Base-by-base conservation (phyloP, 331 rosid species). In the Rosa hybrid region DNA sequence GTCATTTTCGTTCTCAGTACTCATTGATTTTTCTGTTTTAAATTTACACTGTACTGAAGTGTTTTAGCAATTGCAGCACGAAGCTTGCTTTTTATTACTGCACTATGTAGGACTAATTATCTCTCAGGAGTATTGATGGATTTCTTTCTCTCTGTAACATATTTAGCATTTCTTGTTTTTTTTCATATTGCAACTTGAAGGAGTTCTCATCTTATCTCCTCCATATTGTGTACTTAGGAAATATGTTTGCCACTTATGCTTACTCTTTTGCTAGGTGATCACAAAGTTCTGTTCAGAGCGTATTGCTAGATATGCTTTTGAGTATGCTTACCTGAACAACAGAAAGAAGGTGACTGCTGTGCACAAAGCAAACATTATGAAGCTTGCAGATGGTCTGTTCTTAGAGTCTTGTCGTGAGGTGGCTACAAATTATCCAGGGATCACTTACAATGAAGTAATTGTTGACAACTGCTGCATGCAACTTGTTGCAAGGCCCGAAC, bases 381-480 rank as follows among this genome's bases (percentile, higher is more conserved):
- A 94, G 81, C 98, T 91, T 46, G 97, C 94, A n/a, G 98, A 94
- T 82, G 98, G 97, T 71, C 86, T 94, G 39, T 94, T 94, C 86
- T 78, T 94, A 83, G 97, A 91, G 81, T 91, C 98, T 21, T 94
- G 98, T 46, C 89, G 98, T 75, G 95, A 91, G 90, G 91, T 94
- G 72, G 97, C 98, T 45, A 70, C 84, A 23, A 71, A 78, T 13
- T 91, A 90, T 83, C 97, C 97, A 4, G 91, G 92, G 68, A 89
- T 94, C 70, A 54, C 74, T 62, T 94, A 94, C 77, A 87, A 86
- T 78, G 98, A 94, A 82, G 86, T 94, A 27, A 94, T 94, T 83
- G 98, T 94, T 53, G 98, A 94, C 79, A 94, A 94, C 78, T 94
- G 98, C 78, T 94, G 98, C 92, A 94, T 94, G 98, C 98, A 94